Base-by-base conservation (phyloP, 306 rosid genomes). In the Dicorynia guianensis region DNA sequence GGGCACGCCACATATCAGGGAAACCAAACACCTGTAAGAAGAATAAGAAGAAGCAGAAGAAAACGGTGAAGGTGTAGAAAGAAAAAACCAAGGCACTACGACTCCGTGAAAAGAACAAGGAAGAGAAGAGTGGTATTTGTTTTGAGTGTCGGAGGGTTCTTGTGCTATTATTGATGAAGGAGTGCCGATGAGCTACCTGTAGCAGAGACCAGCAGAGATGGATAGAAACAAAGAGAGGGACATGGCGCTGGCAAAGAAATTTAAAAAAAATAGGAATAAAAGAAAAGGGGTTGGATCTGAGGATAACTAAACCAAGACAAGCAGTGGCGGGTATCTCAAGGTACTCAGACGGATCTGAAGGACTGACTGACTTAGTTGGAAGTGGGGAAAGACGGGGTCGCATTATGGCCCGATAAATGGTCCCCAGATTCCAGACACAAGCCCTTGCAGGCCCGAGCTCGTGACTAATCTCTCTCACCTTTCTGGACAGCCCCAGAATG, bases 401-500 rank as follows among this genome's bases (percentile, higher is more conserved):
- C 67, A 67, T 20, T 54, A 77, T 52, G 66, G 48, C 54, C 84
- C 69, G 75, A 79, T 67, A 36, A 81, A 84, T 88, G 89, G 89
- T 88, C 89, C 93, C 88, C 71, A 42, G 73, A 79, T 87, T 76
- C 78, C 71, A 50, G 58, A 80, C 74, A 82, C 62, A 82, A 76
- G 78, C 68, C 59, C 58, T 67, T 58, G 76, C 30, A 25, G 30
- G 15, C 66, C 79, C 61, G 72, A 35, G 63, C 77, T 79, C 69
- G 67, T 70, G 82, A 80, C 80, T 72, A 53, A 63, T 90, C 88
- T 67, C 71, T 66, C 79, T 80, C 83, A 78, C 61, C 75, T 66
- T 84, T 72, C 75, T 84, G 79, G 56, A 64, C 59, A 40, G 65
- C 71, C 76, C 71, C 76, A 67, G 71, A 61, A 67, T 25, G 39